Evolutionary conservation across 2,329 filamentous ascomycete species (phyloP), one percentile per base, ranked within the genome.

Genomic region (Eutypa lata): DNA sequence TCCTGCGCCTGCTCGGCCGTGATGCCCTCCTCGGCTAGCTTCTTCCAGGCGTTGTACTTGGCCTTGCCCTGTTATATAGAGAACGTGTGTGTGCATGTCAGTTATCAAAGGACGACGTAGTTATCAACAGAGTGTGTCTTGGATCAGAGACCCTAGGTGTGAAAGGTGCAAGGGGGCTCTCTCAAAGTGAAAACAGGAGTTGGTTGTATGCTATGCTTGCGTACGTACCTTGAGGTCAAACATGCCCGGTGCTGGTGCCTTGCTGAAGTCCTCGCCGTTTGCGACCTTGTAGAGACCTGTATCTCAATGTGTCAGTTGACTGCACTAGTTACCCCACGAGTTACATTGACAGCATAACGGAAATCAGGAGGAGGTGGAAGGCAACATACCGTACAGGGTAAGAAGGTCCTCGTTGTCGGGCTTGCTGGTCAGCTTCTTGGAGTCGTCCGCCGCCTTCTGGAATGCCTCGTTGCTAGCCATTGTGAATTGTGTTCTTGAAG

Each of bases 21-120:
- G 61, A 84, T 68, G 48, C 80, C 82, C 55, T 85, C 79, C 56
- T 91, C 82, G 65, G 83, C 81, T 57, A 85, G 65, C 67, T 85
- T 80, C 73, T 90, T 76, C 91, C 91, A 96, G 51, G 87, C 84
- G 64, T 78, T 81, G 76, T 86, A 83, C 81, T 95, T 96, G 65
- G 84, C 84, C 77, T 94, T 95, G 74, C 78, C 84, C 89, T 91
- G 63, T 61, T 49, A 53, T 21, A 22, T 44, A 7, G 7, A 3
- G 38, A 37, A n/a, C n/a, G n/a, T n/a, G n/a, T n/a, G n/a, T 47
- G 31, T 60, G 47, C 52, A 47, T 19, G 31, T 48, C 38, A 33
- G 35, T 2, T 28, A 31, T 35, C 24, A 22, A 37, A n/a, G n/a
- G n/a, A n/a, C n/a, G n/a, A n/a, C n/a, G n/a, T n/a, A n/a, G n/a